phyloP scores from a whole-genome alignment of 305 asterid species.

The Fraxinus baroniana region DNA sequence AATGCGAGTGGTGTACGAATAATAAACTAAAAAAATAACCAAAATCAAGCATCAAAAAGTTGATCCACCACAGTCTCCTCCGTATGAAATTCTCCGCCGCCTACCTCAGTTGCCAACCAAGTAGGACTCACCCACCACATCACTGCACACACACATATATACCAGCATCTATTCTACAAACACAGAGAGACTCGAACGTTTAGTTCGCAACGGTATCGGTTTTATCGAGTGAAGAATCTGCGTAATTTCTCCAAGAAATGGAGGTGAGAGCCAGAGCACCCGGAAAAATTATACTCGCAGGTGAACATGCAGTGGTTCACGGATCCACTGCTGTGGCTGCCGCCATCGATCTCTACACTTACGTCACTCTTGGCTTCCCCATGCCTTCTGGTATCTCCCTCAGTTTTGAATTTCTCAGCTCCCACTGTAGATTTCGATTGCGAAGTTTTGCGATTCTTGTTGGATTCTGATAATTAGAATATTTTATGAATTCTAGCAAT shows the following conservation, averaged over 20 bases:
- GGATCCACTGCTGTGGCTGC: conserved; percentile 98
- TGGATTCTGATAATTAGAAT: not conserved
- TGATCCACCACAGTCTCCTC: conserved; percentile 18
- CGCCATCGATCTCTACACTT: conserved; percentile 88
- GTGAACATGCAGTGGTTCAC: conserved; percentile 98
- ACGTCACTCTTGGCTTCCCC: conserved; percentile 76
- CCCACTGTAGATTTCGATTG: not conserved
- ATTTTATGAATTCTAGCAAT: not conserved
- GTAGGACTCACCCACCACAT: not conserved
- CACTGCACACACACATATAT: not conserved
- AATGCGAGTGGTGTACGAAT: conserved; percentile 16
- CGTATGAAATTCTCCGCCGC: not conserved
- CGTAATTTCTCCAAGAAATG: conserved; percentile 33
- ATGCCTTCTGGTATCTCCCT: conserved; percentile 59
- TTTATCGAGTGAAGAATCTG: not conserved
- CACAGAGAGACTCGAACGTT: not conserved
- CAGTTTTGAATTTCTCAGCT: not conserved
- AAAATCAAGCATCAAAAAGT: conserved; percentile 10
- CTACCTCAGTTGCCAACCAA: conserved; percentile 3
- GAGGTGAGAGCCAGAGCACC: conserved; percentile 98
- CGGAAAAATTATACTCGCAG: conserved; percentile 88
- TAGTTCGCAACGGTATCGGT: not conserved
- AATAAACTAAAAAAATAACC: not conserved
- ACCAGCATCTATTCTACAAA: not conserved
- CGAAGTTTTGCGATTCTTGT: not conserved